Conservation (phyloP, 2,329 filamentous ascomycete genomes). For the Boeremia lycopersici region DNA sequence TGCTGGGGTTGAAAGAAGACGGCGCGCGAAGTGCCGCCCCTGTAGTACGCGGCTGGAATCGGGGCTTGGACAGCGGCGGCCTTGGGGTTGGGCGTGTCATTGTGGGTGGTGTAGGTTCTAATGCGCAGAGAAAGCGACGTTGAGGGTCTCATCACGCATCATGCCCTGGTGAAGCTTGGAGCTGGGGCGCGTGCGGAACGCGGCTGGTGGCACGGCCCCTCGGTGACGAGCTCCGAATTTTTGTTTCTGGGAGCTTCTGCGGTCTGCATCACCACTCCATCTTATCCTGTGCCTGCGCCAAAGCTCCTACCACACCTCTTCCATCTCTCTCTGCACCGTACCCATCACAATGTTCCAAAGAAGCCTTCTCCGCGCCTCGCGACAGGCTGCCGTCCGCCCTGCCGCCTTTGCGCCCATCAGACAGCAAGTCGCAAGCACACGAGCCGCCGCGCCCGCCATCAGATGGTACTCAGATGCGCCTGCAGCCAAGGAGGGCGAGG, state of each 20-base stretch:
- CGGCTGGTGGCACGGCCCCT: conserved; percentile 6
- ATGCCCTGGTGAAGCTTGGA: conserved; percentile 3
- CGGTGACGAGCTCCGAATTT: conserved; percentile 21
- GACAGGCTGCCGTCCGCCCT: conserved; percentile 50
- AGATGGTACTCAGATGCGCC: conserved; percentile 57
- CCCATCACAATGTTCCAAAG: conserved; percentile 56
- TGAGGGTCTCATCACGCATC: conserved; percentile 33
- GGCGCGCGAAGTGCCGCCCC: conserved; percentile 72
- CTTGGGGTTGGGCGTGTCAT: conserved; percentile 13
- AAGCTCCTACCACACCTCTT: background rate
- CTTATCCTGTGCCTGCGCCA: conserved; percentile 4
- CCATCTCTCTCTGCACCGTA: conserved; percentile 13
- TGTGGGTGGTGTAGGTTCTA: conserved; percentile 14
- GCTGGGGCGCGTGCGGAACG: conserved; percentile 2
- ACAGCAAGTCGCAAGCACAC: conserved; percentile 41
- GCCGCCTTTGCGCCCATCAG: conserved; percentile 47
- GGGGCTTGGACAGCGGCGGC: conserved; percentile 23
- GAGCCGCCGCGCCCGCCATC: conserved; percentile 36
- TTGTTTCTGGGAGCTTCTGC: conserved; percentile 27
- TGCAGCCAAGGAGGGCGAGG: conserved; percentile 50
- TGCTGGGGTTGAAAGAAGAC: conserved; percentile 63
- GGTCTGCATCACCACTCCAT: conserved; percentile 20
- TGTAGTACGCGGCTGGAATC: conserved; percentile 62
- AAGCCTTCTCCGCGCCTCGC: conserved; percentile 56
- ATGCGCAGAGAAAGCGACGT: conserved; percentile 23